Conservation (phyloP, 768 basidiomycete genomes). For the Sarcodon aspratus region DNA sequence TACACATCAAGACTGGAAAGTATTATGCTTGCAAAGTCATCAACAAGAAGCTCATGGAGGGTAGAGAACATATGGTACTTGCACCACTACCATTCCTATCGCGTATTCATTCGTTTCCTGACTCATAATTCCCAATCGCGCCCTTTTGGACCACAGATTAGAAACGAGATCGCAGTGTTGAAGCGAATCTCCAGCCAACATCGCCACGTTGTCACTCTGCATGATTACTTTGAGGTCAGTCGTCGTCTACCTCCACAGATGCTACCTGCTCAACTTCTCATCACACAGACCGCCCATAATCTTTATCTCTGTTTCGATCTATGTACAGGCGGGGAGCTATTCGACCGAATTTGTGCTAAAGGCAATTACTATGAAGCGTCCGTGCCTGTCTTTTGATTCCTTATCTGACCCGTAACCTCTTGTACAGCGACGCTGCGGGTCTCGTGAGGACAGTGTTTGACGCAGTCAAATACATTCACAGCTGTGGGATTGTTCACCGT, state of each 20-base stretch:
- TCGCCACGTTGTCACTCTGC: conserved; percentile 82
- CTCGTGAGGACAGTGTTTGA: conserved; percentile 80
- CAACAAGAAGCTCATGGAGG: conserved; percentile 99
- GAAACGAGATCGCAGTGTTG: conserved; percentile 93
- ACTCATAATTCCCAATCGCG: conserved; percentile 1
- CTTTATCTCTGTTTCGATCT: conserved; percentile 93
- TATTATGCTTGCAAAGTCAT: conserved; percentile 99
- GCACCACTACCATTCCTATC: background rate
- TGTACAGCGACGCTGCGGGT: conserved; percentile 72
- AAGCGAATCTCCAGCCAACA: conserved; percentile 90
- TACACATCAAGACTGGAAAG: conserved; percentile 84
- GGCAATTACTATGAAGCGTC: conserved; percentile 94
- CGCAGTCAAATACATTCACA: conserved; percentile 88
- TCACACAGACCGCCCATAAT: conserved; percentile 70
- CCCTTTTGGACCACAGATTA: conserved; percentile 41
- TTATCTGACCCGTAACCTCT: conserved; percentile 8
- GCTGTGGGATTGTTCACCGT: conserved; percentile 87
- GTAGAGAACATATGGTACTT: conserved; percentile 91
- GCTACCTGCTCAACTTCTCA: background rate
- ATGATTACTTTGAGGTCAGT: conserved; percentile 90
- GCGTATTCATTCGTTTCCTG: conserved; percentile 4
- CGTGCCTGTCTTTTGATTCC: conserved; percentile 15
- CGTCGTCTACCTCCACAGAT: conserved; percentile 1
- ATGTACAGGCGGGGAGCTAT: conserved; percentile 96
- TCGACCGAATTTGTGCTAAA: conserved; percentile 96